phyloP scores from a whole-genome alignment of 2,329 filamentous ascomycete species.

The Colletotrichum incanum region DNA sequence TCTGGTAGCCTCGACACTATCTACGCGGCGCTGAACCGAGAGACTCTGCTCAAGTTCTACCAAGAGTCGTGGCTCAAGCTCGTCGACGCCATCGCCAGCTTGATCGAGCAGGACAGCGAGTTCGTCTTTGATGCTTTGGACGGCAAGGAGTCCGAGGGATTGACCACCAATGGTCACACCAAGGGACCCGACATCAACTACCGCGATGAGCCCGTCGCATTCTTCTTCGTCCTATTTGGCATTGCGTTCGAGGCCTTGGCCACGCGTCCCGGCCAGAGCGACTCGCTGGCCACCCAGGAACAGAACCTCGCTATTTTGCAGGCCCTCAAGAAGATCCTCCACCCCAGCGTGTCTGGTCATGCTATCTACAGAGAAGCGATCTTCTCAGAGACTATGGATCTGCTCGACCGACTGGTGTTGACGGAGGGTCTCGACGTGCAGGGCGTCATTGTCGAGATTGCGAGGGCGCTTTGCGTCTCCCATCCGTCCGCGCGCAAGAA shows the following conservation, averaged over 20 bases:
- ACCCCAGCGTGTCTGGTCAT: conserved; percentile 94
- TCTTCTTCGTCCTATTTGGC: conserved; percentile 98
- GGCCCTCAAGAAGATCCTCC: conserved; percentile 94
- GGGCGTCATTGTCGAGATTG: conserved; percentile 93
- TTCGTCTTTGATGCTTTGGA: conserved; percentile 98
- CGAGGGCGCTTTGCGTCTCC: conserved; percentile 88
- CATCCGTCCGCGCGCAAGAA: conserved; percentile 89
- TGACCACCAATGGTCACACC: conserved; percentile 64
- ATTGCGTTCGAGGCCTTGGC: conserved; percentile 96
- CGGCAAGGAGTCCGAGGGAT: conserved; percentile 77
- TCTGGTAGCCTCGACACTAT: conserved; percentile 93
- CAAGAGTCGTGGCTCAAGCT: conserved; percentile 97
- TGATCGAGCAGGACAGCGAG: conserved; percentile 97
- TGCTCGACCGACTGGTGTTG: conserved; percentile 91
- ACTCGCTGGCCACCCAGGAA: conserved; percentile 79
- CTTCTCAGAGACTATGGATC: conserved; percentile 97
- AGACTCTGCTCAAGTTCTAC: conserved; percentile 95
- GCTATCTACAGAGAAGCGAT: conserved; percentile 97
- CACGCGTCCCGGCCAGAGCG: conserved; percentile 78
- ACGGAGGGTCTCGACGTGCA: conserved; percentile 94
- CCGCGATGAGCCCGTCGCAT: conserved; percentile 95
- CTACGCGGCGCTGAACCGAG: conserved; percentile 93
- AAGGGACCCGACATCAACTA: conserved; percentile 93
- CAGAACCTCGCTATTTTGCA: conserved; percentile 91
- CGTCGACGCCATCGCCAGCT: conserved; percentile 95